phyloP scores from a whole-genome alignment of 495 filamentous ascomycete genomes.

The Hyaloscypha finlandica region DNA sequence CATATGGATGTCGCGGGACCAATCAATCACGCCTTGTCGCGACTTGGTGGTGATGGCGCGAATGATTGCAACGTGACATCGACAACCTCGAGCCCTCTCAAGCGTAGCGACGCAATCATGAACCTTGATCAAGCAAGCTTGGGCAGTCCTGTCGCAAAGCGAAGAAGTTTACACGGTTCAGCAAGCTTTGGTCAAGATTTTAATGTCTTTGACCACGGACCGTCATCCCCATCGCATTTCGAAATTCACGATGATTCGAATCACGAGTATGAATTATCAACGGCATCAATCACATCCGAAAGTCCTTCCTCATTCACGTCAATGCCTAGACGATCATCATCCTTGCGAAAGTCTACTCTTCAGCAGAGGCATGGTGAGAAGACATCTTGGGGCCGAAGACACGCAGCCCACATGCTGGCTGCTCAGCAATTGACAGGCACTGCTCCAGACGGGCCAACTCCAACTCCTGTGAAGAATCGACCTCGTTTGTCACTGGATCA shows the following conservation, averaged over 20 bases:
- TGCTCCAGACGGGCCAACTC: conserved; percentile 49
- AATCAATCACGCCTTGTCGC: conserved; percentile 48
- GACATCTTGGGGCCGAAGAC: conserved; percentile 54
- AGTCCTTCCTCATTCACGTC: conserved; percentile 30
- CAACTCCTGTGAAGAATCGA: conserved; percentile 51
- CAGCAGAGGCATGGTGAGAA: conserved; percentile 75
- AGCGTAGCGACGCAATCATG: conserved; percentile 89
- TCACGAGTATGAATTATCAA: conserved; percentile 37
- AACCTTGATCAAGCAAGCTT: conserved; percentile 73
- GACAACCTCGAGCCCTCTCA: conserved; percentile 79
- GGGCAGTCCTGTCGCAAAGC: conserved; percentile 85
- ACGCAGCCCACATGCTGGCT: conserved; percentile 46
- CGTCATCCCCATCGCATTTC: conserved; percentile 37
- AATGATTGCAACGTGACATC: conserved; percentile 43
- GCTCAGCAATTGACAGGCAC: conserved; percentile 39
- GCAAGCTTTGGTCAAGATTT: conserved; percentile 55
- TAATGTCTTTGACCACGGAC: conserved; percentile 69
- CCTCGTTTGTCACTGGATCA: conserved; percentile 78
- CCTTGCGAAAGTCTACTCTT: conserved; percentile 81
- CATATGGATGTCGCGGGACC: conserved; percentile 50
- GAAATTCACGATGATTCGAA: conserved; percentile 48
- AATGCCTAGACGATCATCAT: conserved; percentile 60
- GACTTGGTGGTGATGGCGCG: conserved; percentile 42
- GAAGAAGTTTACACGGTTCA: conserved; percentile 75
- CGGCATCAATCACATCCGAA: conserved; percentile 25